Percentiles rank a stretch among this genome's conserved stretches.
Conservation (phyloP, 371 early-diverging fungal species). For the Rhizopus arrhizus region DNA sequence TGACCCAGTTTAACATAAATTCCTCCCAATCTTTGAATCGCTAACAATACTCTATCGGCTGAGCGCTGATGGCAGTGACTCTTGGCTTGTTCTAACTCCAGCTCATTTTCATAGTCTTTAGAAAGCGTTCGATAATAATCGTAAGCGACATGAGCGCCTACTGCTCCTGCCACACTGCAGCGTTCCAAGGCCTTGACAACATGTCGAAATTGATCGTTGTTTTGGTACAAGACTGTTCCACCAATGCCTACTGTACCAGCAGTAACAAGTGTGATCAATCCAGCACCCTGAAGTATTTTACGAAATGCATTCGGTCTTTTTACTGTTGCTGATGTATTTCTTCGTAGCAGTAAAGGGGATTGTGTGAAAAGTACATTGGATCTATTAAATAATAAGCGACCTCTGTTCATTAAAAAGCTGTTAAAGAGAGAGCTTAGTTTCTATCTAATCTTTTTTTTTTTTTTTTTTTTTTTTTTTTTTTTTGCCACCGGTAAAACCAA, state of each 20-base stretch:
- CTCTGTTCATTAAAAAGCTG: neutral
- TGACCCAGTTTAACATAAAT: slow-evolving; percentile 94
- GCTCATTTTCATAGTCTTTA: slow-evolving; percentile 38
- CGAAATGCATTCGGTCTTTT: slow-evolving; percentile 11
- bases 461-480: too few species aligned
- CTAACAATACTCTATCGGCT: slow-evolving; percentile 63
- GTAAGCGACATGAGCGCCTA: slow-evolving; percentile 49
- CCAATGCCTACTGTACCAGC: slow-evolving; percentile 31
- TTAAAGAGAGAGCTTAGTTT: neutral
- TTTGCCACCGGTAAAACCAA: too few species aligned
- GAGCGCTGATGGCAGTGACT: slow-evolving; percentile 45
- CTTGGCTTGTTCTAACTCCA: slow-evolving; percentile 42
- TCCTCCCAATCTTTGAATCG: slow-evolving; percentile 73
- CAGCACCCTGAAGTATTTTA: slow-evolving; percentile 19
- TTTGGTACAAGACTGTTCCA: slow-evolving; percentile 46
- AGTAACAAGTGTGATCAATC: slow-evolving; percentile 20
- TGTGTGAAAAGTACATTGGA: neutral
- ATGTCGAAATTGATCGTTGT: slow-evolving; percentile 51
- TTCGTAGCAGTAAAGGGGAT: neutral
- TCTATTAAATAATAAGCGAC: neutral
- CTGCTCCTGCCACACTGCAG: slow-evolving; percentile 42
- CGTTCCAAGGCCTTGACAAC: slow-evolving; percentile 43
- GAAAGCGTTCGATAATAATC: slow-evolving; percentile 65
- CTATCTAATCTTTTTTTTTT: too few species aligned
- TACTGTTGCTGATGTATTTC: neutral